A percentile compares a stretch with the other conserved stretches of the same genome.
These are phyloP conservation scores for Heliophila coronopifolia DNA, from an alignment of 441 rosid species.

Conservation along the genomic window DNA sequence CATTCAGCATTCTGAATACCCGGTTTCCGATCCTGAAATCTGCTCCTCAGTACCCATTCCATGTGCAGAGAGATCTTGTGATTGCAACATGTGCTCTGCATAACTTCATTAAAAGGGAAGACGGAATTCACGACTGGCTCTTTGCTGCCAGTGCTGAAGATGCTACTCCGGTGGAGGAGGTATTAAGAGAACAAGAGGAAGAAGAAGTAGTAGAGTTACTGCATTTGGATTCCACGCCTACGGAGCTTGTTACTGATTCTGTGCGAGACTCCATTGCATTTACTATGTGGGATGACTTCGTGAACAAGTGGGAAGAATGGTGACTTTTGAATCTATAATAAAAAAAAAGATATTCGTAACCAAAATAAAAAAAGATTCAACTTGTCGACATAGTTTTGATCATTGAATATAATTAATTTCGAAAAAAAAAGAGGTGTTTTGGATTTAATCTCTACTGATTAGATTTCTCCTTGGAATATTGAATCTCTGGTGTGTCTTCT, in stretches of 20 bases:
- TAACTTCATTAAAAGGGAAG: slow-evolving; percentile 56
- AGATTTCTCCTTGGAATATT: too few relatives aligned
- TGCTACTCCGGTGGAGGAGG: slow-evolving; percentile 33
- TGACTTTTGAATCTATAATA: too few relatives aligned
- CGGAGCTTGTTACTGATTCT: slow-evolving; percentile 45
- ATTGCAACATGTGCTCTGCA: slow-evolving; percentile 73
- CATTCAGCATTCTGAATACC: slow-evolving; percentile 49
- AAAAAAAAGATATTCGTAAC: too few relatives aligned
- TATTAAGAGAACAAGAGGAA: slow-evolving; percentile 33
- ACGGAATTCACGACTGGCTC: slow-evolving; percentile 59
- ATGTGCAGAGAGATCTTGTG: slow-evolving; percentile 80
- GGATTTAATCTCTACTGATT: too few relatives aligned
- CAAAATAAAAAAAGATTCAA: too few relatives aligned
- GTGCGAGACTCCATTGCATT: slow-evolving; percentile 53
- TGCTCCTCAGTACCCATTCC: slow-evolving; percentile 67
- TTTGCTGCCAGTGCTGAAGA: slow-evolving; percentile 40
- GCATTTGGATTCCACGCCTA: slow-evolving; percentile 40
- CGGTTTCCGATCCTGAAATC: slow-evolving; percentile 77
- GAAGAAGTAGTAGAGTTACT: slow-evolving; percentile 56
- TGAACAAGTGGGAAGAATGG: slow-evolving; percentile 70
- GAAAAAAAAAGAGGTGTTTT: too few relatives aligned
- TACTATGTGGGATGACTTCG: slow-evolving; percentile 75
- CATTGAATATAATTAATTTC: too few relatives aligned
- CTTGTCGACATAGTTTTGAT: too few relatives aligned
- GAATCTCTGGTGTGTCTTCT: too few relatives aligned